Evolutionary conservation across 1,284 basidiomycete genomes (phyloP), one percentile per base, ranked within the genome.

Genomic region (Porodaedalea pini): DNA sequence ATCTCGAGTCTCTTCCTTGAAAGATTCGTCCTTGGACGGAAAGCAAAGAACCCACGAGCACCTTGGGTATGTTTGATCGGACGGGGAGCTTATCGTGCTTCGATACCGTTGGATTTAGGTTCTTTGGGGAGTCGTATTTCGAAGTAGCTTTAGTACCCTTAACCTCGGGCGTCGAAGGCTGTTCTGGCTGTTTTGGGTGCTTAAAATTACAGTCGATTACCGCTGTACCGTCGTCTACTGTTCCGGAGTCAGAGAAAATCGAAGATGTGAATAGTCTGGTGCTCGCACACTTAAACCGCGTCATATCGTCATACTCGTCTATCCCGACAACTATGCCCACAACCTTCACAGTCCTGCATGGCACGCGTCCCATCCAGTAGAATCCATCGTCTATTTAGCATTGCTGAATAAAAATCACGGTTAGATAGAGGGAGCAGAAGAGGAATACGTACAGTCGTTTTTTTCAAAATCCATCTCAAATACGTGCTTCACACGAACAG

Each of bases 161-260:
- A n/a, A 11, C 17, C 6, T 47, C 31, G 2, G 49, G 45, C 27
- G 27, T 29, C n/a, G 34, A 39, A 13, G 29, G 44, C n/a, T 11
- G 51, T 13, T 44, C 51, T 4, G 37, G 50, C 27, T 49, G 44
- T 40, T 59, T 49, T 3, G 66, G 62, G 58, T 76, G 73, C 2
- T 71, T 71, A 61, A 80, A 73, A 2, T 75, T 64, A 61, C 87
- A 90, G 45, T 90, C 86, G 29, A 90, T 76, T 2, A 86, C 81
- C 21, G 73, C 79, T 0, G 86, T 85, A 4, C 86, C 85, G 64
- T 90, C 88, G 64, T 90, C 88, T 56, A 90, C 86, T 86, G 59
- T 29, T 53, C 10, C 39, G 39, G 45, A 62, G 44, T 60, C 58
- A 47, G 21, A 21, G 10, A 7, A 29, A 7, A 23, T 19, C 3